Evolutionary conservation across 169 alveolate genomes (phyloP), one percentile per base, ranked within the genome.

Genomic region (Cryptosporidium felis): DNA sequence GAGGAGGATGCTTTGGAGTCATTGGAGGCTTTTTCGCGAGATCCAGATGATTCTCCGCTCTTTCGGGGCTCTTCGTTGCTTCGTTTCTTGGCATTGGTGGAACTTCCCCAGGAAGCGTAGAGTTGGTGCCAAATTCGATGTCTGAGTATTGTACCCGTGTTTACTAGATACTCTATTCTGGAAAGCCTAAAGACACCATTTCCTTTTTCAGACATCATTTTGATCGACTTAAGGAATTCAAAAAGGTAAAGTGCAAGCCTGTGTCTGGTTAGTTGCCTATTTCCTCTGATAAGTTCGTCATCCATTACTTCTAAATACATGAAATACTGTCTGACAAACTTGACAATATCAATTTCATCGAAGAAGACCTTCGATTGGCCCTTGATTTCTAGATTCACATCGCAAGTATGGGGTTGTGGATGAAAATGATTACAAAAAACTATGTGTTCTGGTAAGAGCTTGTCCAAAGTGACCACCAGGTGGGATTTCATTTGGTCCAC

Each of bases 341-440:
- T 49, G 9, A 74, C 2, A 12, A 74, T 74, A 40, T 49, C 53
- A 53, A 74, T 74, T 6, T 74, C 85, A 36, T 74, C 85, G 41
- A 74, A 74, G 42, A 74, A 74, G 10, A 74, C 85, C 44, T 74
- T 74, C n/a, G 85, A 74, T 58, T 49, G 85, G 23, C 85, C 85
- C 23, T 74, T 74, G 14, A 74, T 74, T 38, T 74, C 85, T 12
- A 74, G 14, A 12, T 36, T 74, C 1, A 49, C 58, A 56, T 74
- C 66, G n/a, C 85, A 74, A 6, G 85, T 74, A 10, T 74, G 85
- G 51, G 85, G 85, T 16, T 74, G 85, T 4, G 85, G 85, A 53
- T 74, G 85, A 4, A 53, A 16, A 18, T 74, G 85, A 42, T 74
- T 53, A 58, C 85, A 74, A 53, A 74, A 74, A 18, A 74, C 85